A percentile compares a stretch with the other conserved stretches of the same genome.
phyloP scores from a whole-genome alignment of 2,329 filamentous ascomycete genomes.

The Monosporascus sp. region DNA sequence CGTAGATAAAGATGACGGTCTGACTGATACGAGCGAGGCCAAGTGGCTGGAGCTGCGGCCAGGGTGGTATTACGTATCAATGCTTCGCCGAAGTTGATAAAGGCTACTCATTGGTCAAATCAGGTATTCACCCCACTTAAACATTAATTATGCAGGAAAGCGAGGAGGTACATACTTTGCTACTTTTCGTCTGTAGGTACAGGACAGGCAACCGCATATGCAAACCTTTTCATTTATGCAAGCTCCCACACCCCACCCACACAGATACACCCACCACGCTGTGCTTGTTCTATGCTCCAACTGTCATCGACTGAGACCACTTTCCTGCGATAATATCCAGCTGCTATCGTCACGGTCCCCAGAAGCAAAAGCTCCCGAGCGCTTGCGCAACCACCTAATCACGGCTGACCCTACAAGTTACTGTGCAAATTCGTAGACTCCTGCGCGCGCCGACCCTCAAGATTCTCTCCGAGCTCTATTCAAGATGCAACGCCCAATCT shows the following conservation, averaged over 20 bases:
- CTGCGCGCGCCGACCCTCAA: too few species aligned
- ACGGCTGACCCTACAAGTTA: too few species aligned
- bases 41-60: too few species aligned
- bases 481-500: conserved; percentile 81
- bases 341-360: not conserved
- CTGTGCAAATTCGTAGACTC: too few species aligned
- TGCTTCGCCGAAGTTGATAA: not conserved
- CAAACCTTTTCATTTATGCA: too few species aligned
- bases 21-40: not conserved
- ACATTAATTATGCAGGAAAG: not conserved
- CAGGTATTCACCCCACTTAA: not conserved
- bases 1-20: conserved; percentile 9
- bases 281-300: not conserved
- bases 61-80: too few species aligned
- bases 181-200: not conserved
- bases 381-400: not conserved
- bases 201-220: too few species aligned
- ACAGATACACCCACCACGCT: not conserved
- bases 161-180: not conserved
- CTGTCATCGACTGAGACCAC: not conserved
- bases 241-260: not conserved
- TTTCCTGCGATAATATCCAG: not conserved
- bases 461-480: not conserved
- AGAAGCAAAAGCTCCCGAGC: not conserved
- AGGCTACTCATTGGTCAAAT: not conserved